Base-by-base conservation (phyloP, 306 rosid species). In the Rosa rugosa region DNA sequence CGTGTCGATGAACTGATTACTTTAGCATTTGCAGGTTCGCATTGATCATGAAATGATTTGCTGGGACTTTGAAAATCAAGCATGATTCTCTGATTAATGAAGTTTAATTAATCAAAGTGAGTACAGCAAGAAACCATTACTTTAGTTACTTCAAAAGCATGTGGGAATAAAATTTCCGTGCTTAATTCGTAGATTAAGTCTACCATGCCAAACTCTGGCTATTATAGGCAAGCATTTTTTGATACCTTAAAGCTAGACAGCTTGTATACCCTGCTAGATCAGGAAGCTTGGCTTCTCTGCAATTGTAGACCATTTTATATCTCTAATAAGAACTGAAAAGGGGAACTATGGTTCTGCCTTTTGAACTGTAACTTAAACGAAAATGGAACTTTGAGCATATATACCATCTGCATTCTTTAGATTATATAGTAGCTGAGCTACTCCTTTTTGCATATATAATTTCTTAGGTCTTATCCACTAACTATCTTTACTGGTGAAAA, bases 211-310 rank as follows among this genome's bases (percentile, higher is more conserved):
- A 36, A 65, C n/a, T 65, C 23, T 36, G 42, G 14, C 71, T 16
- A 38, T 65, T 65, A 36, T 36, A 17, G 45, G 46, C 46, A 36
- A 65, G 75, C 69, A 76, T 65, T 77, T 23, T 45, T 6, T 84
- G 80, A 85, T 84, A 85, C 85, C 83, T 10, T 22, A 80, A 78
- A 41, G 78, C 73, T 75, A 59, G 80, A 85, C 88, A 88, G 84
- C 94, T 76, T 79, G 84, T 77, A 57, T 17, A 73, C 78, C 70
- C 44, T 49, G 72, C 65, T 63, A 63, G 8, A 75, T 47, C 64
- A 76, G 44, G 40, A 38, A 38, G 49, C 11, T 63, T 31, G 69
- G 69, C 11, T 63, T 63, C 41, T 27, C 69, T 31, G 42, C 69
- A 63, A 5, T 31, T 63, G 5, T 63, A 63, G n/a, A 5, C 69